These are phyloP conservation scores for Entamoeba histolytica DNA, from an alignment of 208 protist species.

Conservation along the genomic window DNA sequence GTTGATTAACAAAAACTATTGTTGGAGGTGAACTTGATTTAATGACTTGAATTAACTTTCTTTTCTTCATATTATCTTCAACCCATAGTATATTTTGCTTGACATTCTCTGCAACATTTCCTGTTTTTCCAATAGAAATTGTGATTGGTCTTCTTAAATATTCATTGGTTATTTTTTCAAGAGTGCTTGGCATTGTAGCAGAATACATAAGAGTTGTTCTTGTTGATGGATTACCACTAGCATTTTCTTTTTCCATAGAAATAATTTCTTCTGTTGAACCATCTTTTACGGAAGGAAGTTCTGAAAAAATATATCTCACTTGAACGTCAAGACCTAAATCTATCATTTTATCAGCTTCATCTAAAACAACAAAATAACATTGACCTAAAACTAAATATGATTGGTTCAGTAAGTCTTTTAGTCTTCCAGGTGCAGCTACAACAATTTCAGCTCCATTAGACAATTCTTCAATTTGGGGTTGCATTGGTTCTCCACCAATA, in stretches of 20 bases:
- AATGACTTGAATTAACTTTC: background rate
- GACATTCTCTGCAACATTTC: background rate
- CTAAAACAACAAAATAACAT: slow-evolving; percentile 20
- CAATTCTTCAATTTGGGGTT: background rate
- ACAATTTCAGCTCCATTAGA: background rate
- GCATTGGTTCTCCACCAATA: background rate
- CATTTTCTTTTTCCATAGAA: background rate
- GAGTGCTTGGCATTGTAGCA: background rate
- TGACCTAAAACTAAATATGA: background rate
- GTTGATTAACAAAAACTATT: background rate
- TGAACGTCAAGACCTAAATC: slow-evolving; percentile 47
- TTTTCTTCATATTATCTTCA: background rate
- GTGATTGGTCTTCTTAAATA: background rate
- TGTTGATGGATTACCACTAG: background rate
- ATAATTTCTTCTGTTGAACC: slow-evolving; percentile 2
- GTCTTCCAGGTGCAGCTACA: slow-evolving; percentile 26
- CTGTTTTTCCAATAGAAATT: background rate
- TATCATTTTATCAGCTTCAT: slow-evolving; percentile 37
- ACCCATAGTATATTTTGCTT: background rate
- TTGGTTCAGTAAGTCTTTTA: slow-evolving; percentile 15
- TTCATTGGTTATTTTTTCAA: background rate
- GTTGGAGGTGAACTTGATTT: too few species aligned
- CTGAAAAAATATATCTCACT: slow-evolving; percentile 26
- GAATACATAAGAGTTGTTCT: background rate
- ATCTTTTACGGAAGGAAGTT: slow-evolving; percentile 16